Percentiles rank a stretch among this genome's conserved stretches.
These are phyloP conservation scores for Ogataea pignaliae DNA, from an alignment of 805 yeast species.

Conservation along the genomic window DNA sequence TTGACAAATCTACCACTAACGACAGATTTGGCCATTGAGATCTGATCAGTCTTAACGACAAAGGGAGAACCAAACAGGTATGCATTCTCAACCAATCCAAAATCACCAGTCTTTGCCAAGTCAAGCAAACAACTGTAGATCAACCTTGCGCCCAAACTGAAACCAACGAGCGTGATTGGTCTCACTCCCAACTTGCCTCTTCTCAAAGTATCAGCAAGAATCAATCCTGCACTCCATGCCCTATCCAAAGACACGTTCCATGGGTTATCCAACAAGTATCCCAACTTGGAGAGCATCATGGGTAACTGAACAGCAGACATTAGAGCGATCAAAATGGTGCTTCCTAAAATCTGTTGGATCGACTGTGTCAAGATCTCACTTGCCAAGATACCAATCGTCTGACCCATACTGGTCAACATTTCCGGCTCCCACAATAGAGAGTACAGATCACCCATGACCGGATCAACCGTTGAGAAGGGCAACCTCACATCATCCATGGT, in stretches of 20 bases:
- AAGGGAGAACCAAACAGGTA: conserved; percentile 84
- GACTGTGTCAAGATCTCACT: conserved; percentile 91
- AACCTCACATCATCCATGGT: conserved; percentile 91
- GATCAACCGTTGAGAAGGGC: conserved; percentile 95
- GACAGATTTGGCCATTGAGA: conserved; percentile 73
- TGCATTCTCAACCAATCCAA: conserved; percentile 86
- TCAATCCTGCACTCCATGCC: conserved; percentile 93
- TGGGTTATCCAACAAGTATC: conserved; percentile 90
- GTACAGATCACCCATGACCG: conserved; percentile 94
- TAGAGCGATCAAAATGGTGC: conserved; percentile 80
- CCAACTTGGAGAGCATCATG: conserved; percentile 81
- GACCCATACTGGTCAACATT: conserved; percentile 93
- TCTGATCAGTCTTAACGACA: conserved; percentile 71
- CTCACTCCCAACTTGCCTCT: conserved; percentile 86
- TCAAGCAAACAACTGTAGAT: conserved; percentile 87
- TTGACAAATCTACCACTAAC: conserved; percentile 88
- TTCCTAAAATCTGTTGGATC: conserved; percentile 91
- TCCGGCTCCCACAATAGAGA: conserved; percentile 98
- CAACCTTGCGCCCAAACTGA: conserved; percentile 88
- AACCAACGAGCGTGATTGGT: conserved; percentile 90
- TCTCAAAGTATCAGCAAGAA: conserved; percentile 86
- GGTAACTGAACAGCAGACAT: conserved; percentile 94
- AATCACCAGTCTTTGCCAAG: conserved; percentile 78
- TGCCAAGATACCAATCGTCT: conserved; percentile 88
- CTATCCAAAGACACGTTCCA: conserved; percentile 97